Evolutionary conservation across 176 grass and related monocot species (phyloP).

Genomic region (Aegilops speltoides): DNA sequence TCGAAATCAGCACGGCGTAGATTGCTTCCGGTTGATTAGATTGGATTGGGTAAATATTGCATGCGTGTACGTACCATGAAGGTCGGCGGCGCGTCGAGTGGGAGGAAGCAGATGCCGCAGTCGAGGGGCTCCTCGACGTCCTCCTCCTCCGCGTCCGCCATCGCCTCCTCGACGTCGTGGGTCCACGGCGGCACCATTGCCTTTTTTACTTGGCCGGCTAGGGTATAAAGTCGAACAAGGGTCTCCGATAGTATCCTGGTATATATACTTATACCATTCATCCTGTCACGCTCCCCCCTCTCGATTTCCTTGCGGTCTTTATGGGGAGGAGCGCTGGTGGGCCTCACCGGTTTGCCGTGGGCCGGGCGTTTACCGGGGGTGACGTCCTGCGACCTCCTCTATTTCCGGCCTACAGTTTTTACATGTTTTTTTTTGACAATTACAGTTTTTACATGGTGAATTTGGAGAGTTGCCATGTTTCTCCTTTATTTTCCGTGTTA

Average conservation of each 20-base stretch:
- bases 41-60: neutral
- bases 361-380: neutral
- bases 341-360: neutral
- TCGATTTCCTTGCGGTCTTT: neutral
- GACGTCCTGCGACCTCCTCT: neutral
- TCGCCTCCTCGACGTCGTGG: neutral
- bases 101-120: constrained; percentile 17
- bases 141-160: neutral
- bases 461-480: neutral
- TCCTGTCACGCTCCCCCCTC: neutral
- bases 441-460: neutral
- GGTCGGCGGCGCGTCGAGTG: neutral
- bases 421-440: neutral
- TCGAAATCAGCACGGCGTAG: neutral
- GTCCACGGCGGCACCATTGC: neutral
- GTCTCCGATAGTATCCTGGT: neutral
- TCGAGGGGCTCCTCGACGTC: neutral
- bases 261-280: neutral
- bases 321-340: neutral
- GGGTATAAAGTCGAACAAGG: neutral
- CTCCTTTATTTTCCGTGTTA: neutral
- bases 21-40: neutral
- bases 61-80: neutral
- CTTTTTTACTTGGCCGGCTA: neutral
- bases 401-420: neutral